phyloP scores from a whole-genome alignment of 1,139 yeast species.

The Yamadazyma taylorii region DNA sequence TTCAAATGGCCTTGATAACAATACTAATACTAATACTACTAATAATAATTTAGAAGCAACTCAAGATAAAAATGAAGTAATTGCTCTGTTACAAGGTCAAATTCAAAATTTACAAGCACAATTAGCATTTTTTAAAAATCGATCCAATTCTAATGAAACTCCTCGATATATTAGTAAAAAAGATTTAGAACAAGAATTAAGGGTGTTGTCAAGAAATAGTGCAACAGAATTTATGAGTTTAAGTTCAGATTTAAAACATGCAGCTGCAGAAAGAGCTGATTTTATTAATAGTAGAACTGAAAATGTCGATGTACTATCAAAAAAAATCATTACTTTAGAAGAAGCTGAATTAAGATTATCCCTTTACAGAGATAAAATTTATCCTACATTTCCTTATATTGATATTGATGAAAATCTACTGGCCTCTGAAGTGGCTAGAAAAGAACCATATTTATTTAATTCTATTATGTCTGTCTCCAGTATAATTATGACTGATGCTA shows the following conservation, averaged over 20 bases:
- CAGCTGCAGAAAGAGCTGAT: constrained; percentile 40
- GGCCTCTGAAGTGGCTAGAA: constrained; percentile 47
- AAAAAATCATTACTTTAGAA: constrained; percentile 45
- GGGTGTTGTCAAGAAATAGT: constrained; percentile 30
- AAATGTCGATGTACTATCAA: constrained; percentile 44
- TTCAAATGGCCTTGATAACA: not conserved
- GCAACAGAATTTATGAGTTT: constrained; percentile 30
- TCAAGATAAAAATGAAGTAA: constrained; percentile 22
- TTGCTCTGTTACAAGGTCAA: constrained; percentile 23
- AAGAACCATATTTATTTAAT: constrained; percentile 62
- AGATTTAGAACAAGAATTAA: constrained; percentile 41
- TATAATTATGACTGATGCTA: constrained; percentile 34
- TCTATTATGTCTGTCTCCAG: constrained; percentile 66
- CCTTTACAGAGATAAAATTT: constrained; percentile 41
- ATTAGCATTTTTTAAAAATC: constrained; percentile 7
- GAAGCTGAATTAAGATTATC: constrained; percentile 52
- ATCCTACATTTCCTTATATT: constrained; percentile 53
- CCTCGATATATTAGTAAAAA: constrained; percentile 32
- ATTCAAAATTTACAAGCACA: constrained; percentile 7
- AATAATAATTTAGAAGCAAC: no score
- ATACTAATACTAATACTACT: not conserved
- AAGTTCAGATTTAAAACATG: constrained; percentile 34
- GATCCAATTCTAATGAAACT: constrained; percentile 9
- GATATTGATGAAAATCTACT: constrained; percentile 44
- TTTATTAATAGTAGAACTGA: constrained; percentile 24